Base-by-base conservation (phyloP, 2,329 filamentous ascomycete genomes). In the Botrytis tulipae region DNA sequence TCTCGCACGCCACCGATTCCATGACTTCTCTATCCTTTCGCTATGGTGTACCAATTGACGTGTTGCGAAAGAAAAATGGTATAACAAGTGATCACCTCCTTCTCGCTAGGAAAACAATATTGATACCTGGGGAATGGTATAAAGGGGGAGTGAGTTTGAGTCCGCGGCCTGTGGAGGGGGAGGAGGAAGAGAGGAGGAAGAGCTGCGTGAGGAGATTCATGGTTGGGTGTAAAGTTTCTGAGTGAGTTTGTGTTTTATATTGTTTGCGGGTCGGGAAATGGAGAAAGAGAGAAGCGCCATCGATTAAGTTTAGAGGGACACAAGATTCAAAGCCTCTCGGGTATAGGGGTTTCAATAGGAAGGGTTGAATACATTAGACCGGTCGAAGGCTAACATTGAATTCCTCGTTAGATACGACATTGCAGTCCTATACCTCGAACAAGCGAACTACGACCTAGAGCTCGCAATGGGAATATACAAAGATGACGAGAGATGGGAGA, bases 401-500 rank as follows among this genome's bases (percentile, higher is more conserved):
- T 73, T 83, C 77, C 75, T 78, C 73, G 75, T 76, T 76, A 88
- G 87, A 77, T 90, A 90, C 77, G 91, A 94, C 80, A 85, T 94
- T 69, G 93, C 93, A 1, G 81, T 92, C 42, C 81, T 95, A 32
- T 96, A 96, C 81, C 85, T 96, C 61, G 88, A 93, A 78, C 90
- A 93, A 81, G 84, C 86, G 35, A 85, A 86, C 12, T 93, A 92
- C 81, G 86, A 94, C 77, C 83, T 95, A 25, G 87, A 89, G 5
- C 81, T 82, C 42, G 92, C 93, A 0, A 86, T 92, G 10, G 85
- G 87, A 54, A 85, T 87, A 4, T 94, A 89, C 80, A 85, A 88
- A 76, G 91, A 89, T 5, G 93, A 96, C 76, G 92, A 94, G 80
- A 85, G 85, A 71, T 95, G 93, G 93, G 93, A 94, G 82, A 87